Percentiles rank a stretch among this genome's conserved stretches.
Conservation (phyloP, 768 basidiomycete species). For the Termitomyces sp. region DNA sequence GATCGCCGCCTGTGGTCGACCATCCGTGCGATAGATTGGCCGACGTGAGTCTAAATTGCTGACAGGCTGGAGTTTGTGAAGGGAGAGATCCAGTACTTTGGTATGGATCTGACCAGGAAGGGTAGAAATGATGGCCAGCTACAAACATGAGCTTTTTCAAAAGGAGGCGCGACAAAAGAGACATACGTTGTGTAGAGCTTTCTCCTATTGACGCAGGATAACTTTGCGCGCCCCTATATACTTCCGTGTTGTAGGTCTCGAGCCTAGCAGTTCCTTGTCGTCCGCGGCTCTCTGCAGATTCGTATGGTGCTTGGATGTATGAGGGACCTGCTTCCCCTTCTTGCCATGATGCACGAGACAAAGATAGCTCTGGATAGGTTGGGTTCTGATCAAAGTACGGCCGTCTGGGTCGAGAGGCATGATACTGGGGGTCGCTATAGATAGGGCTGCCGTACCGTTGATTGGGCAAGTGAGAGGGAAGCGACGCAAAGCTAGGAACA, state of each 20-base stretch:
- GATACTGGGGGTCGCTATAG: slow-evolving; percentile 28
- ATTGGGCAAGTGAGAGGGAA: slow-evolving; percentile 10
- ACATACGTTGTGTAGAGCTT: slow-evolving; percentile 10
- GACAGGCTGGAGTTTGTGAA: slow-evolving; percentile 3
- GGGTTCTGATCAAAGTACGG: slow-evolving; percentile 17
- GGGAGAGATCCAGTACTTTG: not conserved
- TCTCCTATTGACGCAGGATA: slow-evolving; percentile 7
- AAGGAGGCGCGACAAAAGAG: slow-evolving; percentile 4
- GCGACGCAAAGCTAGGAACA: slow-evolving; percentile 12
- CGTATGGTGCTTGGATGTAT: slow-evolving; percentile 24
- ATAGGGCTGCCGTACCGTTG: slow-evolving; percentile 27
- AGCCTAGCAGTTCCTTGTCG: slow-evolving; percentile 19
- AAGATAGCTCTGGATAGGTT: slow-evolving; percentile 10
- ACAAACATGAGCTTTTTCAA: slow-evolving; percentile 1
- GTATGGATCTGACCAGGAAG: slow-evolving; percentile 5
- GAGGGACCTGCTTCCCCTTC: slow-evolving; percentile 47
- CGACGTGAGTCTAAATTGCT: slow-evolving; percentile 9
- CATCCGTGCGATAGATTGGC: slow-evolving; percentile 11
- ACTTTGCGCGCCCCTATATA: slow-evolving; percentile 8
- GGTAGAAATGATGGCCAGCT: slow-evolving; percentile 3
- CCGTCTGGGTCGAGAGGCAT: slow-evolving; percentile 23
- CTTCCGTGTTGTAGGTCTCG: slow-evolving; percentile 11
- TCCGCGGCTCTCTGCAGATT: slow-evolving; percentile 12
- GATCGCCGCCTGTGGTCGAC: slow-evolving; percentile 10
- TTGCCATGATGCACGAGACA: slow-evolving; percentile 19